Evolutionary conservation across 768 basidiomycete genomes (phyloP).

Genomic region (Suillus lakei): DNA sequence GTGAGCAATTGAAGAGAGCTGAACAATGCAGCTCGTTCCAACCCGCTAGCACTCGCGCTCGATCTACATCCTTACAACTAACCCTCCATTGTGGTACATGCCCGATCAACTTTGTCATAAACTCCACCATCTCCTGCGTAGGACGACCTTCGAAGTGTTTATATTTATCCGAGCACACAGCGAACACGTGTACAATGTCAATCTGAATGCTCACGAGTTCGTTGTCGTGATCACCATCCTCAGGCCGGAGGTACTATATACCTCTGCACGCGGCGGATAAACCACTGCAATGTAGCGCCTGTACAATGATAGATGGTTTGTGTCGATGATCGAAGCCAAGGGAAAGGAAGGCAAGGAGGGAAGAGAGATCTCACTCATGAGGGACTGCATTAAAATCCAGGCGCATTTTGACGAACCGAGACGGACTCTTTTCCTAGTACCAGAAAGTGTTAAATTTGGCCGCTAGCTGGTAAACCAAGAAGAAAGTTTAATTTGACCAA

Average conservation of each 20-base stretch:
- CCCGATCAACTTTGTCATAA: neutral
- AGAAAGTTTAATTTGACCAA: neutral
- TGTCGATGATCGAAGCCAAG: neutral
- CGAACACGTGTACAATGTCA: neutral
- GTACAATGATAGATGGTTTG: conserved; percentile 28
- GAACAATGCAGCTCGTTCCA: neutral
- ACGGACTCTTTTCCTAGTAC: neutral
- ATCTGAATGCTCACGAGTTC: neutral
- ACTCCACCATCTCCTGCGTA: neutral
- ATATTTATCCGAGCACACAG: neutral
- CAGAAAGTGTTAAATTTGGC: neutral
- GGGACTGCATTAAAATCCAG: too few relatives aligned
- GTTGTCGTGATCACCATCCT: neutral
- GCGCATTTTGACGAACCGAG: too few relatives aligned
- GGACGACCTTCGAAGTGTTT: neutral
- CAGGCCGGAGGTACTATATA: neutral
- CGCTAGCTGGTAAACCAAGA: neutral
- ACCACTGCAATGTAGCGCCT: conserved; percentile 35
- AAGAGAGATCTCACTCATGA: neutral
- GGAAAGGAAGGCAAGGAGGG: too few relatives aligned
- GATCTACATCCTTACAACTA: neutral
- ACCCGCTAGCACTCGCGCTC: neutral
- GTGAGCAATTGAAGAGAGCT: neutral
- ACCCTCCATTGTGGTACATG: neutral
- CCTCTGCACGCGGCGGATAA: neutral